Base-by-base conservation (phyloP, 2,329 filamentous ascomycete genomes). In the Colletotrichum viniferum region DNA sequence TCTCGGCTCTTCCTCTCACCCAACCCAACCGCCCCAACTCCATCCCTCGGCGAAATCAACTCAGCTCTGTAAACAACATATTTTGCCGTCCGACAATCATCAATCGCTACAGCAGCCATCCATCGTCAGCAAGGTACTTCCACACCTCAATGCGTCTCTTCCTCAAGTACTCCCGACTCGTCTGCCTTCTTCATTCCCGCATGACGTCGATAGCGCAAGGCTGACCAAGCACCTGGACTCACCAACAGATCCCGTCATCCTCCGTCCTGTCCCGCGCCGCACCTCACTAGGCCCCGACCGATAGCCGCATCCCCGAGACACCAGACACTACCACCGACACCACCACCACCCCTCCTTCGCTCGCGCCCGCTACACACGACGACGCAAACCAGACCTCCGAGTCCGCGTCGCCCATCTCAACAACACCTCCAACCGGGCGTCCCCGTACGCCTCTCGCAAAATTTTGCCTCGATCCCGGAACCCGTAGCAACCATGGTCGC, bases 141-240 rank as follows among this genome's bases (percentile, higher is more conserved):
- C 63, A 16, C 60, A 63, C 38, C 30, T 30, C 14, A 32, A n/a
- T 52, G 18, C 28, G 48, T 32, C 30, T 5, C 26, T 56, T 55
- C 64, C 32, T 34, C 28, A 56, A 24, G 34, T 30, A 21, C 14
- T 48, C 63, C 26, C 38, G 43, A 18, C 21, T 34, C 18, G 18
- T 63, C 26, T 32, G 18, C 13, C 18, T n/a, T 48, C 26, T 13
- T 34, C 12, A 52, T 36, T 61, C 9, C 12, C 58, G 21, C 69
- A 76, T 76, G 73, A 76, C 73, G 73, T 76, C 71, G 24, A 60
- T 26, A 64, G 73, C 73, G 64, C 69, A 63, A 73, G 73, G 73
- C 73, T 76, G 69, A 76, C 63, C 18, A 68, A 69, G 32, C 18
- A 16, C 55, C 55, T 73, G 14, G 18, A 30, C 36, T 43, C 60